Percentiles rank a stretch among this genome's conserved stretches.
These are phyloP conservation scores for Tolypocladium tundrense DNA, from an alignment of 2,329 filamentous ascomycete species.

Conservation along the genomic window DNA sequence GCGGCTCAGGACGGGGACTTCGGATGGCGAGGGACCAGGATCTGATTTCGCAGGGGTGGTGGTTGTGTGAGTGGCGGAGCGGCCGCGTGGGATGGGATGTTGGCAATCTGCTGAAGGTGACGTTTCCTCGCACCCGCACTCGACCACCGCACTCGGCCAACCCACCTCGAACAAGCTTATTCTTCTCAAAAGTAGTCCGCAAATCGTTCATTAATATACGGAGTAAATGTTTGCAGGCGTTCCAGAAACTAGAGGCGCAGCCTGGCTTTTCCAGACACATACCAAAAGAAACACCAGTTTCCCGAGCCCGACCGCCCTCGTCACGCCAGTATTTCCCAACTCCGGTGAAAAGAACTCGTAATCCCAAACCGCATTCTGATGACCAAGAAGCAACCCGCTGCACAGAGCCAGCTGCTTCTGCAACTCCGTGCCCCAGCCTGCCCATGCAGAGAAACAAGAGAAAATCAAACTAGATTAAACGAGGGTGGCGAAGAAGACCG, in stretches of 20 bases:
- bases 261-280: background rate
- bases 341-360: background rate
- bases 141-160: too few relatives aligned
- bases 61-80: too few relatives aligned
- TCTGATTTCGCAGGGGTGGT: background rate
- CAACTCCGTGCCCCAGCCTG: background rate
- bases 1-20: background rate
- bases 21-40: background rate
- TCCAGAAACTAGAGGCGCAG: background rate
- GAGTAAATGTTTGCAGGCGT: background rate
- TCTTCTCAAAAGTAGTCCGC: background rate
- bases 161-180: background rate
- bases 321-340: background rate
- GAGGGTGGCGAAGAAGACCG: background rate
- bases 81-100: background rate
- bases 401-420: background rate
- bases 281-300: background rate
- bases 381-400: background rate
- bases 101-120: background rate
- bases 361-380: background rate
- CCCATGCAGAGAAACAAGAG: background rate
- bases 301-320: background rate
- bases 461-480: background rate
- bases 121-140: too few relatives aligned
- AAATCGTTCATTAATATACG: background rate